Base-by-base conservation (phyloP, 192 early-diverging fungal genomes). In the Spizellomyces sp. region DNA sequence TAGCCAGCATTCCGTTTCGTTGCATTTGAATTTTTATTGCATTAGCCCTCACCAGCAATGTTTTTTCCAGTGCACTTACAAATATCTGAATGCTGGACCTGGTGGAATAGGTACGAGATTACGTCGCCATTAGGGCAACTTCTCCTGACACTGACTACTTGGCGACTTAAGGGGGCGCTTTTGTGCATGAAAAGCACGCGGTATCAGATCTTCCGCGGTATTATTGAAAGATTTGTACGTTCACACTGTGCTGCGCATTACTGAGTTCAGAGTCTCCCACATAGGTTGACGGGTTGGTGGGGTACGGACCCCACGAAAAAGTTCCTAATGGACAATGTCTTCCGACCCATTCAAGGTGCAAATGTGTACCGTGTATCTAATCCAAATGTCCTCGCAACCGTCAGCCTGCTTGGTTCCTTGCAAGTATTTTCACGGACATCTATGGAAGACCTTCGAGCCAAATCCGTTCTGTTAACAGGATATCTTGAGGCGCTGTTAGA, bases 21-120 rank as follows among this genome's bases (percentile, higher is more conserved):
- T 8, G 14, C 48, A 48, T 44, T 50, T 27, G 3, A 2, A 48
- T 27, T 9, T 59, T 17, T 0, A 8, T 36, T 43, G 12, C 46
- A 60, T 58, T 41, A 46, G 0, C 27, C 62, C 47, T 42, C 10
- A 15, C 17, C 5, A 73, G 57, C 58, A 8, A 36, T 36, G 27
- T 36, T 36, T 36, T n/a, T 19, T 47, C n/a, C 56, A 83, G 84
- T 98, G 95, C 84, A 91, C 95, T 5, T 99, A 99, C 88, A 99
- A 99, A 78, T 99, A 99, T 77, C 80, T 99, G 55, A 99, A 99
- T 75, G 87, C 94, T n/a, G 96, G 97, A 4, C 94, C 97, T 0
- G 97, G 97, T 48, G 92, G 92, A 47, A 96, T 99, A 66, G 94
- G 27, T 36, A 3, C 27, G 27, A 36, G 27, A 36, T 36, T 36